Evolutionary conservation across 805 yeast species (phyloP), one percentile per base, ranked within the genome.

Genomic region (Lachancea kluyveri): DNA sequence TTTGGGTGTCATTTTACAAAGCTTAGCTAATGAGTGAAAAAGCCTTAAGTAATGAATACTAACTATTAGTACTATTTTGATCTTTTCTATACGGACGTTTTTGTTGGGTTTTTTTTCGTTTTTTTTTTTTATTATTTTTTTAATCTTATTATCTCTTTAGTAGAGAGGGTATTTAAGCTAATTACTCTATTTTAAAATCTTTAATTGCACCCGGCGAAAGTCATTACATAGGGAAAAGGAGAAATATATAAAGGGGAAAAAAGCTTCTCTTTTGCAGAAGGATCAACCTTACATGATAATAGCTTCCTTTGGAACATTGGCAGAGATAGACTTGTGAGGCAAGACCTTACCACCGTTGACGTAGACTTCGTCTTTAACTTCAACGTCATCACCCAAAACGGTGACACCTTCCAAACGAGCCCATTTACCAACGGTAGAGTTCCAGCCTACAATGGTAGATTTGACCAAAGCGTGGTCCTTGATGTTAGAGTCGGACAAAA

Each of bases 311-410:
- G 94, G 97, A 63, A 92, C 95, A 64, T 92, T 92, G 48, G 87
- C 74, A 45, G 95, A 81, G 64, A 92, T 90, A 42, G 95, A 73
- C 75, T 92, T 92, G 78, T 92, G 98, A 50, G 99, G 99, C 60
- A 92, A 78, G 48, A 92, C 96, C 65, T 92, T 87, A 68, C 96
- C 99, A 67, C 99, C 99, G 67, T 92, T 92, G 55, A 92, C 94
- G 75, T 92, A 92, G 62, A 92, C 76, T 74, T 90, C 99, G 62
- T 92, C 96, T 72, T 90, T 86, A 62, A 92, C 86, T 63, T 88
- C 94, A 47, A 92, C 99, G 51, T 92, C 99, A 65, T 92, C 99
- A 70, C 98, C 99, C 57, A 92, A 77, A 40, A 92, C 98, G 43
- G 96, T 84, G 54, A 79, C 84, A 71, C 95, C 95, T 68, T 92